Evolutionary conservation across 2,329 filamentous ascomycete species (phyloP).

Genomic region (Cryoendolithus antarcticus): DNA sequence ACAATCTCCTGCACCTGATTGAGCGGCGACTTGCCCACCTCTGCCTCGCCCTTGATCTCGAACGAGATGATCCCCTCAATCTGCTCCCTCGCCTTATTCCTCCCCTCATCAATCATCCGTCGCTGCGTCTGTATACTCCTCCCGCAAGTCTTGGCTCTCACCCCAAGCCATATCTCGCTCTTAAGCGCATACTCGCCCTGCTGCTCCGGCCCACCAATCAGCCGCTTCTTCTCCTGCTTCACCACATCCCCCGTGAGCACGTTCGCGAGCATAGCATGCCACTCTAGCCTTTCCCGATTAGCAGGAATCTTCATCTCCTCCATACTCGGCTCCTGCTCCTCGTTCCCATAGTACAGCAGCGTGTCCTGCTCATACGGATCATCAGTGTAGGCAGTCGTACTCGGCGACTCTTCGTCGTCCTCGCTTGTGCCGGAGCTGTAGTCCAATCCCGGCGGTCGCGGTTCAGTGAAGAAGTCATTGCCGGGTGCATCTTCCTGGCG

Average conservation of each 20-base stretch:
- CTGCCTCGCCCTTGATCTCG: conserved; percentile 83
- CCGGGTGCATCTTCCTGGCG: conserved; percentile 56
- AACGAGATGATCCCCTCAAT: conserved; percentile 88
- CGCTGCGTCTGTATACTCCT: conserved; percentile 73
- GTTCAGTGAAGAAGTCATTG: conserved; percentile 60
- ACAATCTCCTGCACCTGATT: conserved; percentile 87
- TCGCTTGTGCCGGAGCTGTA: conserved; percentile 67
- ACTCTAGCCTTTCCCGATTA: conserved; percentile 84
- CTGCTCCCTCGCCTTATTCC: conserved; percentile 56
- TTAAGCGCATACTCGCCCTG: conserved; percentile 57
- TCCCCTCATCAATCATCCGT: conserved; percentile 76
- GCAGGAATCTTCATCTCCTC: conserved; percentile 82
- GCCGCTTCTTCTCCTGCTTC: conserved; percentile 89
- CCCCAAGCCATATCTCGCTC: conserved; percentile 70
- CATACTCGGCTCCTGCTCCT: conserved; percentile 74
- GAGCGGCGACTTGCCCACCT: conserved; percentile 74
- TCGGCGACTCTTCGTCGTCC: conserved; percentile 73
- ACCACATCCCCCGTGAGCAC: conserved; percentile 95
- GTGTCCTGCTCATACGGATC: conserved; percentile 86
- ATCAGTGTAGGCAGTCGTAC: conserved; percentile 71
- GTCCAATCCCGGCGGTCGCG: conserved; percentile 55
- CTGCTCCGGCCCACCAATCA: conserved; percentile 70
- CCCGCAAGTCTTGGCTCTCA: conserved; percentile 73
- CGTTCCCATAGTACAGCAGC: conserved; percentile 82
- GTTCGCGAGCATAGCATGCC: conserved; percentile 95